Base-by-base conservation (phyloP, 352 stramenopile species). In the Pythium guiyangense region DNA sequence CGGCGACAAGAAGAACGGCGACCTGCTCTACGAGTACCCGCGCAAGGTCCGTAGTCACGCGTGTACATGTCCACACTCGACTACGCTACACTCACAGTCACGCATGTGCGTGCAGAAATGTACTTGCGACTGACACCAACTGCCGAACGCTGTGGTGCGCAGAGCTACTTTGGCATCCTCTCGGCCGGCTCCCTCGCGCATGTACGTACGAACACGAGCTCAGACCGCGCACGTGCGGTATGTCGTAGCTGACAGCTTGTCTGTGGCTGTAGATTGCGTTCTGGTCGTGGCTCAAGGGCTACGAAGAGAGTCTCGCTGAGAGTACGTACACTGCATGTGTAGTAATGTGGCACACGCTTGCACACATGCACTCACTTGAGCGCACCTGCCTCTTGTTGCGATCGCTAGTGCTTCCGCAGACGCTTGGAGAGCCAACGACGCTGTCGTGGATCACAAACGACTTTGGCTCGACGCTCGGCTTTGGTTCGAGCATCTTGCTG, bases 231-330 rank as follows among this genome's bases (percentile, higher is more conserved):
- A 14, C 9, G 14, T n/a, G 26, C 4, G 17, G n/a, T n/a, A n/a
- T 27, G 17, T 14, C 42, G 17, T 47, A 18, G 20, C 20, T 47
- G 42, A 15, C 47, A 40, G 29, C 43, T 29, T 25, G 6, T 49
- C 26, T 22, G 44, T 53, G 35, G 35, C 10, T 60, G 40, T 61
- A 94, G 79, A 90, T 94, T 59, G 82, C 84, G 25, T 94, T 94
- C 52, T 94, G 84, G 84, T 92, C 82, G 27, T 94, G 84, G 84
- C 69, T 92, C 52, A 94, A 94, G 59, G 84, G 84, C n/a, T 91
- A 92, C 57, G 80, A 92, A 64, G 76, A 89, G 60, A 90, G 82
- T 69, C 70, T 92, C 2, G 66, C 87, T 11, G 82, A 92, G 68
- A 89, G 82, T 92, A 62, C 49, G 49, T 54, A 1, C n/a, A n/a